phyloP scores from a whole-genome alignment of 768 basidiomycete species.

The Kwoniella newhampshirensis region DNA sequence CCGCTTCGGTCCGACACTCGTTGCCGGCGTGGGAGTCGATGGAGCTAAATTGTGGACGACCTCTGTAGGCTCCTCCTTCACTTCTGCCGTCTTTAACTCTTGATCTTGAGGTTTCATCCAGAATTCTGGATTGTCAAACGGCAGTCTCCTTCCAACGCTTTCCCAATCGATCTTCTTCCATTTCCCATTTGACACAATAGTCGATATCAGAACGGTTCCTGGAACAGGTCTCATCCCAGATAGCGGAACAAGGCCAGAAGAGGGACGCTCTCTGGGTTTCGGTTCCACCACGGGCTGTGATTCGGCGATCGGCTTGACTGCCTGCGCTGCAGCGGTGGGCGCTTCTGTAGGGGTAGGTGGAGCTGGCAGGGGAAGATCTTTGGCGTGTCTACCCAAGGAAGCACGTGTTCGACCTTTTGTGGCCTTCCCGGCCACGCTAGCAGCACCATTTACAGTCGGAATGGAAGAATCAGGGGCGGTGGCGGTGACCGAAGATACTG shows the following conservation, averaged over 20 bases:
- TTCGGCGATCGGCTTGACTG: not conserved
- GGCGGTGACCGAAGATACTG: not conserved
- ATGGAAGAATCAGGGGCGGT: not conserved
- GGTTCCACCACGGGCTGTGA: not conserved
- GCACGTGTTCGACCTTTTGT: constrained; percentile 17
- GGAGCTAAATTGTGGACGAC: not conserved
- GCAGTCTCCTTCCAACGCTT: constrained; percentile 25
- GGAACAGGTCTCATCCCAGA: constrained; percentile 19
- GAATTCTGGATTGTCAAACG: constrained; percentile 31
- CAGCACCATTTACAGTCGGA: not conserved
- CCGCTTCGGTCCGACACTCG: not conserved
- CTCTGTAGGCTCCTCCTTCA: constrained; percentile 5
- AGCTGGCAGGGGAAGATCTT: constrained; percentile 8
- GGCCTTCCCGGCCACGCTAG: not conserved
- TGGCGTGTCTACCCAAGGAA: constrained; percentile 24
- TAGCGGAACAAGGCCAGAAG: constrained; percentile 15
- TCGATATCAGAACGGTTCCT: constrained; percentile 37
- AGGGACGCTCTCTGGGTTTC: not conserved
- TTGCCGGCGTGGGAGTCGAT: not conserved
- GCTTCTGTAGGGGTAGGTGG: constrained; percentile 4
- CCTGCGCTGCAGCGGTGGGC: not conserved
- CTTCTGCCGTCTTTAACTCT: not conserved
- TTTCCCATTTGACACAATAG: constrained; percentile 19
- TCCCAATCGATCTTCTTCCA: constrained; percentile 39
- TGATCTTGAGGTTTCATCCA: constrained; percentile 1